Conservation (phyloP, 805 yeast genomes). For the Metschnikowia cubensis region DNA sequence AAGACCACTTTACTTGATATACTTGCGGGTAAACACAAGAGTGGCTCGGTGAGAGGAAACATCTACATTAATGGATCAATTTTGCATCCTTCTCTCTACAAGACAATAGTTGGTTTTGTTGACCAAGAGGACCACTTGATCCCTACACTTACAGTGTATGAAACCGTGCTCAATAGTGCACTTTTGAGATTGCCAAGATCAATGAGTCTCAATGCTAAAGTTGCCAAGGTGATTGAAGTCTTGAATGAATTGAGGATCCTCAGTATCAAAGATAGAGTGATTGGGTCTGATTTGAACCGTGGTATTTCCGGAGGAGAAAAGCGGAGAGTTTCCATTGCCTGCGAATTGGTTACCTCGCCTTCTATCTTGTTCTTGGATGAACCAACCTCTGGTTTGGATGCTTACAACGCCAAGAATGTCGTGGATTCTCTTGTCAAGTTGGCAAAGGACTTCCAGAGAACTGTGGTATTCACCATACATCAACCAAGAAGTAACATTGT, state of each 20-base stretch:
- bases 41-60: slow-evolving; percentile 64
- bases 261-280: slow-evolving; percentile 75
- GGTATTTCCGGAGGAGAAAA: slow-evolving; percentile 95
- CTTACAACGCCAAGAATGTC: slow-evolving; percentile 89
- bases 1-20: slow-evolving; percentile 92
- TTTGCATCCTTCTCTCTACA: slow-evolving; percentile 43
- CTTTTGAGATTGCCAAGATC: slow-evolving; percentile 76
- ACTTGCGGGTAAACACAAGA: slow-evolving; percentile 80
- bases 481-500: slow-evolving; percentile 97
- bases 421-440: slow-evolving; percentile 77
- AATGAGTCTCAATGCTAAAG: slow-evolving; percentile 72
- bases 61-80: slow-evolving; percentile 72
- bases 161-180: slow-evolving; percentile 91
- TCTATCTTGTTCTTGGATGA: slow-evolving; percentile 80
- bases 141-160: slow-evolving; percentile 93
- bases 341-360: slow-evolving; percentile 88
- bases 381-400: slow-evolving; percentile 94
- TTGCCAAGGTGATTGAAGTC: slow-evolving; percentile 77
- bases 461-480: slow-evolving; percentile 90
- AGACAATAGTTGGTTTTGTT: slow-evolving; percentile 82
- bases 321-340: slow-evolving; percentile 87
- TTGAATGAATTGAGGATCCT: slow-evolving; percentile 80
- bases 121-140: slow-evolving; percentile 91
- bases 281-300: slow-evolving; percentile 84
- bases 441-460: slow-evolving; percentile 77